Evolutionary conservation across 116 monocot genomes (phyloP), one percentile per base, ranked within the genome.

Genomic region (Iris pallida): DNA sequence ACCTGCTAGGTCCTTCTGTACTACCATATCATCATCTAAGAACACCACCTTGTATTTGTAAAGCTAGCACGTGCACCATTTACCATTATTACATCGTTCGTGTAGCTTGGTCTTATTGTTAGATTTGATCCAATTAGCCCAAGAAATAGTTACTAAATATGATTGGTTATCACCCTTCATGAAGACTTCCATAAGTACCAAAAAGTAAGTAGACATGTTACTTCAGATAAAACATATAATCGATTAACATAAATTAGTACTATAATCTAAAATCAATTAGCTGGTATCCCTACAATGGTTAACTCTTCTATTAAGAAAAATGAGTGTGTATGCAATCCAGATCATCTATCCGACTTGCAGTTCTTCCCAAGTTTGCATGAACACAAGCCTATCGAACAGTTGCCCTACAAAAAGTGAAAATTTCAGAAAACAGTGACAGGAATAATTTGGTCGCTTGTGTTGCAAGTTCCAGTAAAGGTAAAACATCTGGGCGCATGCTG

Each of bases 281-380:
- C 95, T 95, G 91, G 65, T 88, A 95, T 16, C 95, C 95, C 71
- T 95, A 91, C 95, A 91, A 95, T n/a, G 95, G 95, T 63, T 91
- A 79, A 45, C 86, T 81, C 95, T 88, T 64, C 83, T 65, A 30
- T 82, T 83, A 67, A 95, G 86, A 71, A 95, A 95, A 68, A 95
- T 86, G 11, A 95, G 86, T 12, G 95, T 91, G 59, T 95, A 95
- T 12, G 91, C 95, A 65, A 95, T 95, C 95, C 16, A 91, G 71
- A 65, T 95, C 95, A 77, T 95, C 95, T 80, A 91, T 85, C 74
- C 95, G 86, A 64, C 95, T 95, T 41, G 84, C 85, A 45, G 91
- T 91, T 81, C 91, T 86, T 67, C 95, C 95, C 46, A 95, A 68
- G 65, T 95, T 91, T 49, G 95, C 95, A 88, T 95, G 95, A 43